Evolutionary conservation across 2,329 filamentous ascomycete species (phyloP).

Genomic region (Colletotrichum graminicola): DNA sequence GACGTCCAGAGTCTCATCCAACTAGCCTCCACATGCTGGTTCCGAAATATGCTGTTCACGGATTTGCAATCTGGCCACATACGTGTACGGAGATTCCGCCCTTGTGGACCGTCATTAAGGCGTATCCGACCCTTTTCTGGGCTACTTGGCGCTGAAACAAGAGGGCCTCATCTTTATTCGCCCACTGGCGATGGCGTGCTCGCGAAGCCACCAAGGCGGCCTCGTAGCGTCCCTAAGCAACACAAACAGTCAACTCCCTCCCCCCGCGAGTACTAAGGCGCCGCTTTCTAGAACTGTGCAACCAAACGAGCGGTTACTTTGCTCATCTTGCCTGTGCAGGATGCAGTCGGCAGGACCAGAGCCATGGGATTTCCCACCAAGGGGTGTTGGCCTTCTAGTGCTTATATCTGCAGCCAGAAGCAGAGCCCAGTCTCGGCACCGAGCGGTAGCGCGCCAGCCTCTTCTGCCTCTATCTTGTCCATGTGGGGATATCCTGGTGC

Average conservation of each 20-base stretch:
- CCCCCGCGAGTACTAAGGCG: not conserved
- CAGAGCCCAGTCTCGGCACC: not conserved
- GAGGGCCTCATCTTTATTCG: not conserved
- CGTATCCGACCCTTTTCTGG: not conserved
- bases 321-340: not conserved
- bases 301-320: conserved; percentile 17
- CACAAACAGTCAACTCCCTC: not conserved
- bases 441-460: not conserved
- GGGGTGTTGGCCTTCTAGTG: not conserved
- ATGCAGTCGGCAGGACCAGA: conserved; percentile 22
- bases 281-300: not conserved
- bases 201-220: conserved; percentile 9
- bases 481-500: conserved; percentile 3
- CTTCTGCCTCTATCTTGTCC: not conserved
- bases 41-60: not conserved
- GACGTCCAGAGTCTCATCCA: not conserved
- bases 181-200: conserved; percentile 33
- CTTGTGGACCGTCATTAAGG: not conserved
- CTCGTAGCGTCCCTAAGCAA: conserved; percentile 23
- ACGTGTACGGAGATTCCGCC: not conserved
- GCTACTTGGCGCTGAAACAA: conserved; percentile 6
- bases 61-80: not conserved
- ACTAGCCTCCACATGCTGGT: not conserved
- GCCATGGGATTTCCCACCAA: conserved; percentile 19
- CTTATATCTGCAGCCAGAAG: not conserved